Evolutionary conservation across 169 alveolate species (phyloP).

Genomic region (Perkinsus chesapeaki): DNA sequence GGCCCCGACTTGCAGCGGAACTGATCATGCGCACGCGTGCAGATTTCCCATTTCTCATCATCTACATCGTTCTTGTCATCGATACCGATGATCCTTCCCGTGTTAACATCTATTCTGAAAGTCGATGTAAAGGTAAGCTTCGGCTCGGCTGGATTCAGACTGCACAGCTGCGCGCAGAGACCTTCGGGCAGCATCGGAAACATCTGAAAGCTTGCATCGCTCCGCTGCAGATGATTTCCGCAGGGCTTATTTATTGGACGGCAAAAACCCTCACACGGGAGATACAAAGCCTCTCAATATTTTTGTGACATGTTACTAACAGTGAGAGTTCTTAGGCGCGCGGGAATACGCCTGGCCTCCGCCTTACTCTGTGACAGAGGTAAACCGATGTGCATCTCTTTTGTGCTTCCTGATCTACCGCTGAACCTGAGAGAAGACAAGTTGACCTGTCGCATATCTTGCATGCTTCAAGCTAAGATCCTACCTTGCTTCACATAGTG

Average conservation of each 20-base stretch:
- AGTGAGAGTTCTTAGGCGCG: no score
- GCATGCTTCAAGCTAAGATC: neutral
- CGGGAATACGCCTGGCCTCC: constrained; percentile 86
- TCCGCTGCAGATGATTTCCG: no score
- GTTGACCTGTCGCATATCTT: neutral
- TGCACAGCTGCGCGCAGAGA: constrained; percentile 60
- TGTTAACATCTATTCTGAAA: constrained; percentile 39
- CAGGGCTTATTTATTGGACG: no score
- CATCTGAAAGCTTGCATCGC: constrained; percentile 82
- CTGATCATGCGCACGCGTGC: neutral
- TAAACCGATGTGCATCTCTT: constrained; percentile 88
- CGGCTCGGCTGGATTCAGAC: constrained; percentile 58
- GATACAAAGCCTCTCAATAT: no score
- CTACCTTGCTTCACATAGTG: constrained; percentile 89
- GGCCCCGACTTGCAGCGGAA: neutral
- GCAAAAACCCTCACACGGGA: no score
- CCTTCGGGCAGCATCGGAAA: constrained; percentile 69
- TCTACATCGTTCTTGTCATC: neutral
- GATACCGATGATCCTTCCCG: neutral
- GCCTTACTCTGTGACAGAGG: constrained; percentile 89
- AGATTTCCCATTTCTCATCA: neutral
- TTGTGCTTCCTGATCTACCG: constrained; percentile 91
- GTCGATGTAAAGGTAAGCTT: constrained; percentile 59
- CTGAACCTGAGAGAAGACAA: constrained; percentile 4
- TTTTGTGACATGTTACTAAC: no score